Base-by-base conservation (phyloP, 805 yeast genomes). In the Myxozyma nipponensis region DNA sequence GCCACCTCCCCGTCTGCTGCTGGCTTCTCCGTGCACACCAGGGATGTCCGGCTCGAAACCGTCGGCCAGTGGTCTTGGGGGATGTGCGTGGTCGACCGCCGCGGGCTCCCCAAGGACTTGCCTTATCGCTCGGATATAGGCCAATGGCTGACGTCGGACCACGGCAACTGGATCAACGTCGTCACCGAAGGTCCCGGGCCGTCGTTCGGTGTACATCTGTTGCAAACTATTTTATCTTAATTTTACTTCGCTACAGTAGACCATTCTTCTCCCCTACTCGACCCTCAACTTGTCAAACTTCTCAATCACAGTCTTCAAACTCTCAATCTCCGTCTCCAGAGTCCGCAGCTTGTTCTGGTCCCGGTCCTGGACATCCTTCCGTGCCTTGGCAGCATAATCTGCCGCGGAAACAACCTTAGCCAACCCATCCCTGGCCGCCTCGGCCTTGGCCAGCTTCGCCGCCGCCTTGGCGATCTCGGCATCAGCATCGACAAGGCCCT, bases 401-500 rank as follows among this genome's bases (percentile, higher is more conserved):
- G 82, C 74, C 54, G 82, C 78, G 52, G 68, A 66, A 60, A 87
- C 79, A 43, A 83, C 77, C 72, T 88, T 91, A 59, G 82, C 80
- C 54, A 86, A 76, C 63, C 78, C 77, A 56, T 75, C 76, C 64
- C 79, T 77, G 56, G 79, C 71, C 62, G 79, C 82, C 60, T 72
- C 69, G 39, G 83, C 78, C 69, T 83, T 84, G 53, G 69, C 77
- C 63, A 90, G 76, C 74, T 86, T 91, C 77, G 80, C 81, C 63
- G 74, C 69, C 35, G 89, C 93, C 77, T 91, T 93, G 61, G 74
- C 66, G 63, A 93, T 86, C 73, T 93, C 98, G 49, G 84, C 84
- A 63, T 89, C 97, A 61, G 90, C 78, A 69, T 91, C 97, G 60
- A 93, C 82, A 66, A 85, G 90, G 47, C 98, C 98, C 76, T 88